Base-by-base conservation (phyloP, 306 rosid genomes). In the Hippophae rhamnoides region DNA sequence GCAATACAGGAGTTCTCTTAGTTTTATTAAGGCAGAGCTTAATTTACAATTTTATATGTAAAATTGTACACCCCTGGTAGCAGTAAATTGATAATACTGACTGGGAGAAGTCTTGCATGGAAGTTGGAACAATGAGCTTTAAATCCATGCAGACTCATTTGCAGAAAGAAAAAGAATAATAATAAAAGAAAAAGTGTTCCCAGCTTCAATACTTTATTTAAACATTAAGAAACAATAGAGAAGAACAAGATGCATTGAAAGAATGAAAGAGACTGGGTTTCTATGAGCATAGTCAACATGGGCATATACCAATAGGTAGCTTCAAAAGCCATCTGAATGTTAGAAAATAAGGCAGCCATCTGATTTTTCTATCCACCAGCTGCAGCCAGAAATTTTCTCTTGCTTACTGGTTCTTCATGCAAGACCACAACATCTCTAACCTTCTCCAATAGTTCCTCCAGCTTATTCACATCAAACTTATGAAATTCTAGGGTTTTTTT, bases 401-500 rank as follows among this genome's bases (percentile, higher is more conserved):
- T 82, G 85, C 85, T 85, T 42, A 46, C 69, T 43, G 94, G 85
- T 49, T 92, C 99, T 86, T 86, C 95, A 31, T 75, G 85, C 78
- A 92, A 73, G 56, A 57, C 79, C 44, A 82, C 99, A 62, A 88
- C 88, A 67, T 92, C 99, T 9, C 68, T 72, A 55, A 88, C 79
- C 73, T 75, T 88, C 62, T 80, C 84, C 18, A 92, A 69, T 72
- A 92, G 76, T 65, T 82, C 90, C 81, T 92, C 95, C 52, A 92
- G 76, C 71, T 73, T 71, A 54, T 71, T 65, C 66, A 82, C 88
- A 8, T 95, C 89, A 74, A 82, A 75, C 56, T 71, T 77, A 56
- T 41, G 81, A 64, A 66, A 85, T 48, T 88, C 88, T 70, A 92
- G 69, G 5, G 72, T 65, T 70, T 77, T 88, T 81, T 92, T 92